Percentiles rank a stretch among this genome's conserved stretches.
These are phyloP conservation scores for Ophiostoma montium DNA, from an alignment of 2,329 filamentous ascomycete genomes.

Conservation along the genomic window DNA sequence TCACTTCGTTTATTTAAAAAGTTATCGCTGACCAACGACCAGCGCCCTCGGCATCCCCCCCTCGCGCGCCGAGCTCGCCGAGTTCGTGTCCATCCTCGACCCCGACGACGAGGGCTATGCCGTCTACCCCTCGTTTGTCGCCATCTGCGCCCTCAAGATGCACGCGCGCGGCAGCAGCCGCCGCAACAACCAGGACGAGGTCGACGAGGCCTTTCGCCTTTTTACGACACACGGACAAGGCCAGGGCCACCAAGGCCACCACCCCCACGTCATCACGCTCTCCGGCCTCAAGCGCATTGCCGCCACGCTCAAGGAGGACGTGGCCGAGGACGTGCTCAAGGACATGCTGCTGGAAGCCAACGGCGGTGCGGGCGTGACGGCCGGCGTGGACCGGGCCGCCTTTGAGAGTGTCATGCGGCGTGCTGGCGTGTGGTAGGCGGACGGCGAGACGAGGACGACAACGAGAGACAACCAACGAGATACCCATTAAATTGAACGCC, in stretches of 20 bases:
- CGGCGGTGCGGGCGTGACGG: constrained; percentile 55
- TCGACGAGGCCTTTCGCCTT: constrained; percentile 67
- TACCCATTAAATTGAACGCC: no score
- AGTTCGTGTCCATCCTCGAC: constrained; percentile 70
- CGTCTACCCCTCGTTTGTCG: constrained; percentile 67
- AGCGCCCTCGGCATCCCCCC: constrained; percentile 74
- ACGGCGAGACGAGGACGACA: neutral
- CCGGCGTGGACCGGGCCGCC: constrained; percentile 62
- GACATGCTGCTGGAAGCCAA: constrained; percentile 97
- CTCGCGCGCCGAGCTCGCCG: constrained; percentile 50
- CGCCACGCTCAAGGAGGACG: constrained; percentile 69
- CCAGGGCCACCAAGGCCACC: neutral
- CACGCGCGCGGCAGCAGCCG: constrained; percentile 40
- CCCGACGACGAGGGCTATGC: constrained; percentile 68
- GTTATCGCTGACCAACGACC: neutral
- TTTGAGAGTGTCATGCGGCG: constrained; percentile 77
- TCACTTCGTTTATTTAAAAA: neutral
- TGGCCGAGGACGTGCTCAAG: constrained; percentile 54
- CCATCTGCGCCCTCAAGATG: constrained; percentile 77
- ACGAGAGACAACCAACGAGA: no score
- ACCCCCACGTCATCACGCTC: constrained; percentile 53
- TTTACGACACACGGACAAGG: constrained; percentile 46
- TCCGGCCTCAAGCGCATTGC: constrained; percentile 67
- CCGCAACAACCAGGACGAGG: constrained; percentile 46
- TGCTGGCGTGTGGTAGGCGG: constrained; percentile 68